phyloP scores from a whole-genome alignment of 2,329 filamentous ascomycete genomes.

The Magnaporthiopsis rhizophila region DNA sequence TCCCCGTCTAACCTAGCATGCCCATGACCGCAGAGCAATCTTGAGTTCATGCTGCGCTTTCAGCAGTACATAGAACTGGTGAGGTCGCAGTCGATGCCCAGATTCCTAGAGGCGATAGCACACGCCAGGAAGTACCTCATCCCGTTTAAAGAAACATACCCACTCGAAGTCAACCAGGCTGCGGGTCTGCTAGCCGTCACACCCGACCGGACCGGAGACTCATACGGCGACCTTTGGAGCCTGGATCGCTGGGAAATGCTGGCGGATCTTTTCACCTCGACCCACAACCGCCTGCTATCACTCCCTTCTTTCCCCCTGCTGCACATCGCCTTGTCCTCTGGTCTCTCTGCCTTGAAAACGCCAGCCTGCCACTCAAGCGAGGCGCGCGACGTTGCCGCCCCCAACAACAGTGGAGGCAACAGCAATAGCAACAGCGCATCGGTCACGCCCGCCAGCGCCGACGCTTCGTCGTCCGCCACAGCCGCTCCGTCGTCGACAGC shows the following conservation, averaged over 20 bases:
- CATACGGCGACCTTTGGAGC: slow-evolving; percentile 58
- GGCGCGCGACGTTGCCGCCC: slow-evolving; percentile 9
- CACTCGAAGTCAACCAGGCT: slow-evolving; percentile 60
- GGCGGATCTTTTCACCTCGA: slow-evolving; percentile 71
- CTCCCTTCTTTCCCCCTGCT: slow-evolving; percentile 78
- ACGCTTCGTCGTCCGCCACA: slow-evolving; percentile 20
- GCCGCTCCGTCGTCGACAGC: slow-evolving; percentile 12
- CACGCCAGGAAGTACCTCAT: slow-evolving; percentile 79
- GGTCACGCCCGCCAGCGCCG: slow-evolving; percentile 9
- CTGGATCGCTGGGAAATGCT: slow-evolving; percentile 66
- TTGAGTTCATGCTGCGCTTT: slow-evolving; percentile 88
- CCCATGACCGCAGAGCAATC: slow-evolving; percentile 49
- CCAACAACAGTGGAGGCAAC: slow-evolving; percentile 8
- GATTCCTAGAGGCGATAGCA: slow-evolving; percentile 65
- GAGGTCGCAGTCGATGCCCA: slow-evolving; percentile 53
- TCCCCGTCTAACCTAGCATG: neutral
- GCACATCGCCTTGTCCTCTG: slow-evolving; percentile 83
- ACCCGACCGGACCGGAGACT: slow-evolving; percentile 39
- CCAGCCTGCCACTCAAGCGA: slow-evolving; percentile 76
- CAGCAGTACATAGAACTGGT: slow-evolving; percentile 95
- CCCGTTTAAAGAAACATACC: slow-evolving; percentile 60
- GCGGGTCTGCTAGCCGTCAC: slow-evolving; percentile 74
- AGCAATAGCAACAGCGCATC: slow-evolving; percentile 10
- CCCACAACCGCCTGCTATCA: slow-evolving; percentile 78
- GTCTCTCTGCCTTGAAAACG: slow-evolving; percentile 90